A percentile compares a stretch with the other conserved stretches of the same genome.
Evolutionary conservation across 169 alveolate genomes (phyloP).

Genomic region (Cystoisospora suis): DNA sequence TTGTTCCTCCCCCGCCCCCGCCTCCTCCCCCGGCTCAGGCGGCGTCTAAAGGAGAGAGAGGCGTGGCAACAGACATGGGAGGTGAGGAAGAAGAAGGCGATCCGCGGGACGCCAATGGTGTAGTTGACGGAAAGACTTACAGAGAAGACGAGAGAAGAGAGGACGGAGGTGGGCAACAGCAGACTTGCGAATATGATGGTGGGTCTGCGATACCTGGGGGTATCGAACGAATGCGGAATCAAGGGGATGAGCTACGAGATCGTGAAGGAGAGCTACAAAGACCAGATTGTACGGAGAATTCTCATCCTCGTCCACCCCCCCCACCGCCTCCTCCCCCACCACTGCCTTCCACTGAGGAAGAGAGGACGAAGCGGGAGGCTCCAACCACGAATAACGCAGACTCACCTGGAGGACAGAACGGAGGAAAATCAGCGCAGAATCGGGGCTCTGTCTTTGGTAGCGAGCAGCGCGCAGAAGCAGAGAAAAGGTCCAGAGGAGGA

Average conservation of each 20-base stretch:
- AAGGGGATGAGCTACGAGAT: no score
- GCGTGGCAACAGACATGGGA: neutral
- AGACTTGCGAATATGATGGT: no score
- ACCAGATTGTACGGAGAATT: neutral
- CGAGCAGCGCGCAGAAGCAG: no score
- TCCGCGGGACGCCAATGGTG: neutral
- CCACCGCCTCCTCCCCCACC: constrained; percentile 11
- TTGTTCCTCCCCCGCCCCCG: neutral
- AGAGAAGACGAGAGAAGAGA: neutral
- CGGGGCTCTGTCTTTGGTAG: no score
- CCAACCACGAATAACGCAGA: no score
- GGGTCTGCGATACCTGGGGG: no score
- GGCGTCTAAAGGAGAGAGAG: neutral
- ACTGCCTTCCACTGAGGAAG: neutral
- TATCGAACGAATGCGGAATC: no score
- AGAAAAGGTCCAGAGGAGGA: no score
- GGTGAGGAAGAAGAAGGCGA: neutral
- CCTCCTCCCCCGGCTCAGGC: neutral
- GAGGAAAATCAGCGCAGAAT: no score
- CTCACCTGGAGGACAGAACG: no score
- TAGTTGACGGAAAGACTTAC: neutral
- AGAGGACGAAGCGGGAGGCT: no score
- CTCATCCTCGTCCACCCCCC: neutral
- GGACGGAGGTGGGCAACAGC: neutral
- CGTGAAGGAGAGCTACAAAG: neutral